A percentile compares a stretch with the other conserved stretches of the same genome.
Evolutionary conservation across 148 eudicot species (phyloP).

Genomic region (Rheum nobile): DNA sequence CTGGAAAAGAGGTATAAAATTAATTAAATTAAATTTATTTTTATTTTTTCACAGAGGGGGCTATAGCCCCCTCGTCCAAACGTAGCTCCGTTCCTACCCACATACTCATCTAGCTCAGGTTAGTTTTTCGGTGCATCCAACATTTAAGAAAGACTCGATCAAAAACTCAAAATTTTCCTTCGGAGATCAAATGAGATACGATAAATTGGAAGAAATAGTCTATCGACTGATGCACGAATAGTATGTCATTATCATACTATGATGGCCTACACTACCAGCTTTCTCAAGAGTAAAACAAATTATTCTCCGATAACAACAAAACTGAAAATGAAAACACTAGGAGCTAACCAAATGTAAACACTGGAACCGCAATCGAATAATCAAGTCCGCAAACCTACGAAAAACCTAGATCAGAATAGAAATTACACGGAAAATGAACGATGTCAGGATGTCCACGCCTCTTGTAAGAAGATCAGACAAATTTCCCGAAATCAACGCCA

Average conservation of each 20-base stretch:
- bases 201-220: too few relatives aligned
- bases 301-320: background rate
- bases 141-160: background rate
- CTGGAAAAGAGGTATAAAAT: too few relatives aligned
- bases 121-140: background rate
- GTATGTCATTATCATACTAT: background rate
- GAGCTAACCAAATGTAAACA: background rate
- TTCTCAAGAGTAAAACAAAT: background rate
- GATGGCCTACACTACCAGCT: background rate
- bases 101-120: background rate
- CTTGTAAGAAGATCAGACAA: background rate
- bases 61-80: too few relatives aligned
- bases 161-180: too few relatives aligned
- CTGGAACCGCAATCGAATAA: background rate
- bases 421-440: background rate
- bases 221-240: too few relatives aligned
- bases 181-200: too few relatives aligned
- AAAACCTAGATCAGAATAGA: background rate
- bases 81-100: background rate
- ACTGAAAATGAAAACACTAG: background rate
- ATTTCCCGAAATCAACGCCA: background rate
- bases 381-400: background rate
- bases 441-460: background rate
- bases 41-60: too few relatives aligned
- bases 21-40: too few relatives aligned